Base-by-base conservation (phyloP, 2,329 filamentous ascomycete genomes). In the Neofusicoccum sp. region DNA sequence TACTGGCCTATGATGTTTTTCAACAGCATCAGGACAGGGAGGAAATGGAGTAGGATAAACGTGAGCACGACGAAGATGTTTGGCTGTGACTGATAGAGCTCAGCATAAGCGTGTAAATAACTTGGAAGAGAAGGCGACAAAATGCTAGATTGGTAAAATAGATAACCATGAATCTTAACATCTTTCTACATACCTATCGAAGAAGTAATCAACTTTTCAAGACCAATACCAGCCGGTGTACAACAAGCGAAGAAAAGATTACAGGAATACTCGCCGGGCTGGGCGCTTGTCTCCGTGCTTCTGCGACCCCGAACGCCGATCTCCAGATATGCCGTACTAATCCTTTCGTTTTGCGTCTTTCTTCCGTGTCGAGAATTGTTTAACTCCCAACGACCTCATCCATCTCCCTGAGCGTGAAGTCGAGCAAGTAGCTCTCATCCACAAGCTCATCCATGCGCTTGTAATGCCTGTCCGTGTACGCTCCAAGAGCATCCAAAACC, bases 391-490 rank as follows among this genome's bases (percentile, higher is more conserved):
- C 67, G 56, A 89, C 83, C 74, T 84, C 90, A 72, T 96, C 93
- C 93, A 98, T 98, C 80, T 97, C 91, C 71, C 89, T 85, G 66
- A 98, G 81, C 66, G 94, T 96, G 84, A 96, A 98, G 77, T 97
- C 92, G 44, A 98, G 86, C 71, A 99, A 78, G 78, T 93, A 98
- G 73, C 93, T 96, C 80, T 98, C 95, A 74, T 98, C 94, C 44
- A 93, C 87, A 69, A 97, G 80, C 72, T 96, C 94, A 74, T 97
- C 93, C 69, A 95, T 85, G 61, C 94, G 85, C 76, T 89, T 90
- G 76, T 96, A 97, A 76, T 99, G 95, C 67, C 93, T 85, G 77
- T 98, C 93, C 0, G 93, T 97, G 74, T 99, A 98, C 14, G 90
- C 91, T 69, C 87, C 89, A 64, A 99, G 81, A n/a, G 89, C 94